phyloP scores from a whole-genome alignment of 2,329 filamentous ascomycete species.

The Aspergillus fijiensis region DNA sequence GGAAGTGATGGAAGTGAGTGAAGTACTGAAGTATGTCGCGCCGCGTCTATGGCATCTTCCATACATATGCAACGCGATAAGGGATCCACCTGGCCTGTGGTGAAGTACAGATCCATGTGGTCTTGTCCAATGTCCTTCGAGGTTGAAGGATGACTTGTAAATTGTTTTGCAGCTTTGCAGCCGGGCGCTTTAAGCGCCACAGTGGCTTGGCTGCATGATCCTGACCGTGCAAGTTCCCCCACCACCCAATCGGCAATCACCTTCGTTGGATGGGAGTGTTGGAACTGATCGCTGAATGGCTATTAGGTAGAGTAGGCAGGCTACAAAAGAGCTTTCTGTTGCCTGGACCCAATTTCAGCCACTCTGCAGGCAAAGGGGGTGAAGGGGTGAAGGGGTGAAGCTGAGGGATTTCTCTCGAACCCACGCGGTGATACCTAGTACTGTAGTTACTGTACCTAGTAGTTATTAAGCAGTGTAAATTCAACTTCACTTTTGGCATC shows the following conservation, averaged over 20 bases:
- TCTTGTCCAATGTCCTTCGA: not conserved
- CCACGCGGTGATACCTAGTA: not conserved
- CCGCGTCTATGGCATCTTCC: not conserved
- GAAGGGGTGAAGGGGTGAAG: not conserved
- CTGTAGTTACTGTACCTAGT: too few relatives aligned
- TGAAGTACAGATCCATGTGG: not conserved
- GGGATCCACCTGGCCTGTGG: slow-evolving; percentile 3
- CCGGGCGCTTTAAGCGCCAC: not conserved
- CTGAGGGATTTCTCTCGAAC: not conserved
- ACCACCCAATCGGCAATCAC: not conserved
- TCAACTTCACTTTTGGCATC: not conserved
- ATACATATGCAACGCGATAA: slow-evolving; percentile 1
- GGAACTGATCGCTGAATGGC: slow-evolving; percentile 4
- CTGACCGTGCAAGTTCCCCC: not conserved
- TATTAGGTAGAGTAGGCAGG: not conserved
- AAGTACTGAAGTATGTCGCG: not conserved
- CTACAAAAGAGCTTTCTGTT: not conserved
- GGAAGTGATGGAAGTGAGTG: not conserved
- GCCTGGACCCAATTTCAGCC: not conserved
- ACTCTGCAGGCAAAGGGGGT: not conserved
- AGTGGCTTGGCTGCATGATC: slow-evolving; percentile 4
- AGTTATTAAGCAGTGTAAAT: not conserved
- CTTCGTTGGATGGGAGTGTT: not conserved
- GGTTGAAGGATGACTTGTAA: not conserved
- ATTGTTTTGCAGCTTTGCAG: not conserved